These are phyloP conservation scores for Pythium aphanidermatum DNA, from an alignment of 352 stramenopile genomes.

Conservation along the genomic window DNA sequence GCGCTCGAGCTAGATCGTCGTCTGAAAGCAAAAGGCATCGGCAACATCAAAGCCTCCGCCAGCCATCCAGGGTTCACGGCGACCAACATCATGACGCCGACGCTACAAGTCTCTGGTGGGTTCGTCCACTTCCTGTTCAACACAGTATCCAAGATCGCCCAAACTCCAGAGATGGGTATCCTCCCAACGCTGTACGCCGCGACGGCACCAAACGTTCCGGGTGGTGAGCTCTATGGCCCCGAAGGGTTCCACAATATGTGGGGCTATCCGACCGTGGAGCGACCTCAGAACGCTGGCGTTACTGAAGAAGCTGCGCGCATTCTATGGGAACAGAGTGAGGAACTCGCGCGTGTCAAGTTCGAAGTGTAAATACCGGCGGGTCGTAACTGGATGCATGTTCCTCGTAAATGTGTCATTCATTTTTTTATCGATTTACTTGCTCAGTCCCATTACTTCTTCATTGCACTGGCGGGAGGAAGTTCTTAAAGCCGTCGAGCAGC, in stretches of 20 bases:
- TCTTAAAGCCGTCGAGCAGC: too few relatives aligned
- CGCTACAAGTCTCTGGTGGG: too few relatives aligned
- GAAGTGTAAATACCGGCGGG: too few relatives aligned
- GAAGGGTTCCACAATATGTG: constrained; percentile 46
- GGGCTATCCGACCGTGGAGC: constrained; percentile 34
- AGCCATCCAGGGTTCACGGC: constrained; percentile 28
- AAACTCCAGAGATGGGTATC: constrained; percentile 41
- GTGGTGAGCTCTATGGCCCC: constrained; percentile 44
- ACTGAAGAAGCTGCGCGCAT: background rate
- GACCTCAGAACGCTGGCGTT: constrained; percentile 32
- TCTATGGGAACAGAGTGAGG: background rate
- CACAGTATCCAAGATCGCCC: constrained; percentile 43
- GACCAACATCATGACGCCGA: constrained; percentile 19
- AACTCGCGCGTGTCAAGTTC: constrained; percentile 1
- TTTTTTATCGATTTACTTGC: too few relatives aligned
- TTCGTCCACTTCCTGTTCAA: constrained; percentile 41
- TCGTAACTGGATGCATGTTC: too few relatives aligned
- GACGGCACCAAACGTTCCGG: constrained; percentile 30
- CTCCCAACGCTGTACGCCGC: constrained; percentile 40
- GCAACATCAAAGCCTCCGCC: constrained; percentile 16
- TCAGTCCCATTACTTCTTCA: too few relatives aligned
- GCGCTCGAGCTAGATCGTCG: constrained; percentile 31
- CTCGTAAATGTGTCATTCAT: too few relatives aligned
- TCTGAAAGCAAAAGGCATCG: constrained; percentile 14
- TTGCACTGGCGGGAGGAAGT: too few relatives aligned